Percentiles rank a stretch among this genome's conserved stretches.
Conservation (phyloP, 2,329 filamentous ascomycete genomes). For the Raffaelea arxii region DNA sequence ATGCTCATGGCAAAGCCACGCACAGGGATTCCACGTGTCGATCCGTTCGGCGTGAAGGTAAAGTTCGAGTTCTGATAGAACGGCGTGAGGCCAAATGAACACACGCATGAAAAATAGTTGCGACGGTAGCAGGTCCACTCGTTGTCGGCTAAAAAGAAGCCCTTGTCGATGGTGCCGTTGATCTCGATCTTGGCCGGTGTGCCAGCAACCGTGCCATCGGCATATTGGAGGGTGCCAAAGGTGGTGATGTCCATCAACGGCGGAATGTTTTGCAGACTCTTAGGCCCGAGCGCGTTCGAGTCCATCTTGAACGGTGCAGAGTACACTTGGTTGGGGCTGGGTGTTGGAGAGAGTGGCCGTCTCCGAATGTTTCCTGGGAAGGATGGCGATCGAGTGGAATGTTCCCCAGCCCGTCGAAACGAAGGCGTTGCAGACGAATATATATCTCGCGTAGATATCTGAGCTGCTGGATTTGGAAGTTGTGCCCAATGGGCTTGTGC, state of each 20-base stretch:
- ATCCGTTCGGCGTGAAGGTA: conserved; percentile 39
- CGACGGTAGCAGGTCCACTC: conserved; percentile 90
- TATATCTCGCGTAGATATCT: conserved; percentile 42
- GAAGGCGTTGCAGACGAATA: conserved; percentile 42
- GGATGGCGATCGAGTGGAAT: conserved; percentile 41
- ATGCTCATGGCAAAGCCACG: conserved; percentile 75
- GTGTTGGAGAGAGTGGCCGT: conserved; percentile 43
- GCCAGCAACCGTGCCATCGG: conserved; percentile 34
- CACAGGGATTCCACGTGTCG: conserved; percentile 52
- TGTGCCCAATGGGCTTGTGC: conserved; percentile 46
- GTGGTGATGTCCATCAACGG: conserved; percentile 41
- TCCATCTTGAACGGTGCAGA: conserved; percentile 42
- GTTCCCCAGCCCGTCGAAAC: conserved; percentile 39
- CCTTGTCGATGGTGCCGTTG: conserved; percentile 75
- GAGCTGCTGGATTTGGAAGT: conserved; percentile 39
- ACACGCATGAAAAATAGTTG: conserved; percentile 83
- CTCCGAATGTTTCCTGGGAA: conserved; percentile 37
- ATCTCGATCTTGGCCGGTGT: conserved; percentile 60
- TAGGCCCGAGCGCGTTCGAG: conserved; percentile 29
- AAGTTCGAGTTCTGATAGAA: conserved; percentile 35
- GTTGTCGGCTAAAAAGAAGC: conserved; percentile 70
- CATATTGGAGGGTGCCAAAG: conserved; percentile 53
- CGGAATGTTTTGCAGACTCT: conserved; percentile 36
- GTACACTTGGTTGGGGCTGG: conserved; percentile 37
- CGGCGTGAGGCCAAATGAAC: conserved; percentile 63